Evolutionary conservation across 2,329 filamentous ascomycete genomes (phyloP).

Genomic region (Hypoxylon sp.): DNA sequence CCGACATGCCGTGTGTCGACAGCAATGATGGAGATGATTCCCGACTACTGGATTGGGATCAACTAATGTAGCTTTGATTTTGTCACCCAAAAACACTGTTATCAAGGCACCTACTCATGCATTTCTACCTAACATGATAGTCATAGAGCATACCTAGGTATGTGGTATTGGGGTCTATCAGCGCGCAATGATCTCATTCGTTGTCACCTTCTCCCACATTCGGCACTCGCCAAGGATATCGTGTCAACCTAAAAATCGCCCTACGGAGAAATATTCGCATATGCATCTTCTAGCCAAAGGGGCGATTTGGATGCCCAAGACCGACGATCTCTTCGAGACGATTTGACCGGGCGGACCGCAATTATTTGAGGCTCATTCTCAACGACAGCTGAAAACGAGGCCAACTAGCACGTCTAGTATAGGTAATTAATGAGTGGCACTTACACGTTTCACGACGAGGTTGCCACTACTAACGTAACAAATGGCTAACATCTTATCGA

Average conservation of each 20-base stretch:
- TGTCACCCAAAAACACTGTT: neutral
- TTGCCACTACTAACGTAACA: constrained; percentile 23
- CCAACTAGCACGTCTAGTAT: constrained; percentile 26
- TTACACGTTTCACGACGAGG: constrained; percentile 15
- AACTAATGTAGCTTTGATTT: constrained; percentile 2
- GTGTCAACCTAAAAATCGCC: neutral
- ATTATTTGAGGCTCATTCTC: constrained; percentile 16
- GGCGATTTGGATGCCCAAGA: neutral
- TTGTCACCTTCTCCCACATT: constrained; percentile 1
- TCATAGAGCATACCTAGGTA: neutral
- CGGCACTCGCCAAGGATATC: constrained; percentile 1
- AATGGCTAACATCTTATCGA: constrained; percentile 26
- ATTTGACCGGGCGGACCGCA: constrained; percentile 19
- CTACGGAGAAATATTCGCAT: constrained; percentile 1
- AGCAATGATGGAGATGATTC: constrained; percentile 25
- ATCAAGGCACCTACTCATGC: neutral
- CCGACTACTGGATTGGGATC: constrained; percentile 18
- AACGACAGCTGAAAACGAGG: constrained; percentile 42
- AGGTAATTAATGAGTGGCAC: constrained; percentile 11
- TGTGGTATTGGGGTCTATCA: neutral
- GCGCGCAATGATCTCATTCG: neutral
- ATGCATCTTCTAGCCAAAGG: neutral
- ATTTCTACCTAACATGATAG: constrained; percentile 11
- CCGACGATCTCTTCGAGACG: constrained; percentile 6
- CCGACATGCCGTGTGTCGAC: constrained; percentile 38